Base-by-base conservation (phyloP, 2,329 filamentous ascomycete species). In the Westerdykella sp. region DNA sequence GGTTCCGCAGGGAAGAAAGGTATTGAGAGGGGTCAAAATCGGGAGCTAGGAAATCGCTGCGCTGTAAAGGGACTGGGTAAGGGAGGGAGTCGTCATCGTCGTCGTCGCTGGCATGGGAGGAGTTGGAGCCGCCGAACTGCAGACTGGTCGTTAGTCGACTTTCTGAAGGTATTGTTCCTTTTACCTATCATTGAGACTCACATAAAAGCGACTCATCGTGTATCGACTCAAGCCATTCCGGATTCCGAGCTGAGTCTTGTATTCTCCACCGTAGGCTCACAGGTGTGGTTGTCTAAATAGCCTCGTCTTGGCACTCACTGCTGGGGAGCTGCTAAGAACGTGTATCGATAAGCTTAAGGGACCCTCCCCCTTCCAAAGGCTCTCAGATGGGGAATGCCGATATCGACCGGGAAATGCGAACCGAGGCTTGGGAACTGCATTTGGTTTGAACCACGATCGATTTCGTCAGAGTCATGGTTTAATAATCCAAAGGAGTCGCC, bases 51-150 rank as follows among this genome's bases (percentile, higher is more conserved):
- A 98, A 98, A 60, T 93, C 87, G 45, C 77, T 73, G 45, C 93
- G 85, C 1, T 87, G 80, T 13, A 98, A 80, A 3, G 90, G 88
- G 32, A 82, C 77, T 1, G 93, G 93, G 70, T 95, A 97, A 11
- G 93, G 93, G 5, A 97, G 81, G 15, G 82, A 81, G 50, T 71
- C 70, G 42, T 69, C 67, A 56, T 80, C 75, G 56, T 84, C 80
- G 56, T 86, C 80, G 56, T 80, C 72, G 46, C 70, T 69, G 25
- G 25, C 25, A 39, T 69, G 69, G 34, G 73, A 73, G 48, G 68
- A 47, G 54, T 79, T 70, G 49, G 70, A 70, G 42, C 37, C 44
- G 39, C 42, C 37, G 37, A 50, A 40, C 46, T 49, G 39, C 9
- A 14, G 23, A 43, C 40, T 40, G 12, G 22, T 6, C 4, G 14